Conservation (phyloP, 2,329 filamentous ascomycete species). For the Aspergillus candidus region DNA sequence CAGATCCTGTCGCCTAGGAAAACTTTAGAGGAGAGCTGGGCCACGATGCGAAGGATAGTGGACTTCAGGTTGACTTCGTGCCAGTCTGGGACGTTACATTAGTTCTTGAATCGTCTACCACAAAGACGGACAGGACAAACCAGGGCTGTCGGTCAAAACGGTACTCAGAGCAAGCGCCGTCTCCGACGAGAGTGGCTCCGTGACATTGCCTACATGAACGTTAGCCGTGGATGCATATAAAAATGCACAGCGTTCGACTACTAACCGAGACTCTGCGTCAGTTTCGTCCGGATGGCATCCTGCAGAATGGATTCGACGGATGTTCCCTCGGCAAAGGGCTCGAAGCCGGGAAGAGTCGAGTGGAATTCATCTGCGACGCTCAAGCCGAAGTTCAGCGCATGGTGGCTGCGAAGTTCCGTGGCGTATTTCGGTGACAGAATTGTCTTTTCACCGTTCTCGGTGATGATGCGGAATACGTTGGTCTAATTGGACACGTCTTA, state of each 20-base stretch:
- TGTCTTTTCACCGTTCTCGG: conserved; percentile 16
- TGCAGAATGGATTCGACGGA: conserved; percentile 11
- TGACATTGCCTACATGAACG: background rate
- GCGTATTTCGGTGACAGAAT: conserved; percentile 17
- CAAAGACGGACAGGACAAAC: background rate
- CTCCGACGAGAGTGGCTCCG: background rate
- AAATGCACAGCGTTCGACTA: background rate
- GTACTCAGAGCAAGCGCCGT: background rate
- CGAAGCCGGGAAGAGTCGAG: conserved; percentile 12
- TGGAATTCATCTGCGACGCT: conserved; percentile 13
- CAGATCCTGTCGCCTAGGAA: conserved; percentile 20
- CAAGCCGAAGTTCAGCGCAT: conserved; percentile 13
- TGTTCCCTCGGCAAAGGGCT: conserved; percentile 13
- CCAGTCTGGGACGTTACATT: conserved; percentile 6
- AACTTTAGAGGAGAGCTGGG: conserved; percentile 10
- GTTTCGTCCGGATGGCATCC: conserved; percentile 17
- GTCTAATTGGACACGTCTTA: conserved; percentile 3
- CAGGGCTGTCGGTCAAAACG: background rate
- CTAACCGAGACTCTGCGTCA: conserved; percentile 19
- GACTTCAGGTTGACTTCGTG: conserved; percentile 4
- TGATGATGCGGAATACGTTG: conserved; percentile 10
- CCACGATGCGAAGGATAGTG: conserved; percentile 4
- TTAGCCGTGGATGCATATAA: too few species aligned
- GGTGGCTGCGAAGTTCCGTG: conserved; percentile 18
- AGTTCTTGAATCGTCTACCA: background rate